These are phyloP conservation scores for Epichloe amarillans DNA, from an alignment of 2,329 filamentous ascomycete genomes.

Conservation along the genomic window DNA sequence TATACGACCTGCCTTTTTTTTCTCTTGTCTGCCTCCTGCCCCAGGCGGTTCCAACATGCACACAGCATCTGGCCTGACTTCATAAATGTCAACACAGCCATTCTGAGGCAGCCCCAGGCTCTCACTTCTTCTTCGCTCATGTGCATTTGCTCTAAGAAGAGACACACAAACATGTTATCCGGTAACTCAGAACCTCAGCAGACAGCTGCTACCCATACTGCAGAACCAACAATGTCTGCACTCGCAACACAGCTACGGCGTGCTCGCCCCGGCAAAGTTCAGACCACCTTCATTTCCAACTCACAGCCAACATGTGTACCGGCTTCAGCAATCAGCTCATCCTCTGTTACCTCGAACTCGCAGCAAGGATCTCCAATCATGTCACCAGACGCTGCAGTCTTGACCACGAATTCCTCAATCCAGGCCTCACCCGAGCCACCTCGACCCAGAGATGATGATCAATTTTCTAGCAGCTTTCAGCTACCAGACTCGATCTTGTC, in stretches of 20 bases:
- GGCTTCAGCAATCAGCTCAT: slow-evolving; percentile 40
- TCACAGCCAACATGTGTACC: slow-evolving; percentile 20
- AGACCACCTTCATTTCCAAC: slow-evolving; percentile 27
- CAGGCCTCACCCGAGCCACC: slow-evolving; percentile 54
- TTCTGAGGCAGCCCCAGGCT: slow-evolving; percentile 11
- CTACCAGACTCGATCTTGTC: slow-evolving; percentile 60
- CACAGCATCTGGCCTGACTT: slow-evolving; percentile 18
- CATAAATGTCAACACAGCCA: slow-evolving; percentile 26
- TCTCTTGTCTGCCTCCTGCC: slow-evolving; percentile 7
- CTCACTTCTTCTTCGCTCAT: slow-evolving; percentile 11
- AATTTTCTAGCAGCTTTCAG: slow-evolving; percentile 43
- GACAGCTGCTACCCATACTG: slow-evolving; percentile 11
- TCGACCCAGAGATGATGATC: slow-evolving; percentile 40
- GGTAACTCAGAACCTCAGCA: slow-evolving; percentile 13
- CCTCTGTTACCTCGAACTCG: slow-evolving; percentile 41
- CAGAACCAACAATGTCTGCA: slow-evolving; percentile 28
- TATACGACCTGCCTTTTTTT: neutral
- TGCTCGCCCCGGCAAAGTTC: slow-evolving; percentile 33
- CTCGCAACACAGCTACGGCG: slow-evolving; percentile 27
- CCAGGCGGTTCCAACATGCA: slow-evolving; percentile 22
- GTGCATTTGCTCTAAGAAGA: slow-evolving; percentile 12
- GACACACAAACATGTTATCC: slow-evolving; percentile 12
- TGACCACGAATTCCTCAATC: slow-evolving; percentile 48
- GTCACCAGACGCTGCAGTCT: slow-evolving; percentile 37
- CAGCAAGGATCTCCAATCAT: slow-evolving; percentile 43